Evolutionary conservation across 2,329 filamentous ascomycete species (phyloP), one percentile per base, ranked within the genome.

Genomic region (Clonostachys rhizophaga): DNA sequence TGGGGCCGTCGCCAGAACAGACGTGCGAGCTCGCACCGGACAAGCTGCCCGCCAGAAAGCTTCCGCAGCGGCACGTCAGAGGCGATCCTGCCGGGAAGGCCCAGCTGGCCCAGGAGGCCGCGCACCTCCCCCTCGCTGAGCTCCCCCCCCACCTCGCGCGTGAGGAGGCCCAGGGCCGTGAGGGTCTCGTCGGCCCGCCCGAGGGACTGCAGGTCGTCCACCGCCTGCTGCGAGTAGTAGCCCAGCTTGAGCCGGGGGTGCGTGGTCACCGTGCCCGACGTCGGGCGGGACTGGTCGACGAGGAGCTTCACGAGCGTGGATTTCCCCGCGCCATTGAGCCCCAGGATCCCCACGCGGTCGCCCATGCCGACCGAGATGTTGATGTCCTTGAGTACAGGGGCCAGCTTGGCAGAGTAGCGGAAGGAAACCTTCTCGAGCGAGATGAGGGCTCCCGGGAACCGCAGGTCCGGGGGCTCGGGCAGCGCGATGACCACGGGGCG

Each of bases 301-400:
- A 92, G 75, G 5, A 92, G 68, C 43, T 80, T 83, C 49, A 92
- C 74, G 10, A 95, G 71, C 0, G 89, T 94, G 2, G 87, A 89
- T 63, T 95, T 95, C 3, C 90, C 90, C 1, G 82, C 79, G 2
- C 89, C 90, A 60, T 95, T 95, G 40, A 94, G 72, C 0, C 89
- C 90, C 20, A 89, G 73, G 39, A 95, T 75, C 0, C 87, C 89
- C 20, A 92, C 71, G 2, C 89, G 78, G 52, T 90, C 86, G 10
- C 88, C 86, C 61, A 83, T 80, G 49, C 87, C 79, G 12, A 95
- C 77, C 0, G 84, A 84, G 12, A 95, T 65, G 44, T 76, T 80
- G 33, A 91, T 66, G 9, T 83, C 80, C 18, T 81, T 75, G 14
- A 94, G 62, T 10, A 86, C 70, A 3, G 58, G 48, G 3, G 62